These are phyloP conservation scores for Heteromeles arbutifolia DNA, from an alignment of 306 rosid genomes.

Conservation along the genomic window DNA sequence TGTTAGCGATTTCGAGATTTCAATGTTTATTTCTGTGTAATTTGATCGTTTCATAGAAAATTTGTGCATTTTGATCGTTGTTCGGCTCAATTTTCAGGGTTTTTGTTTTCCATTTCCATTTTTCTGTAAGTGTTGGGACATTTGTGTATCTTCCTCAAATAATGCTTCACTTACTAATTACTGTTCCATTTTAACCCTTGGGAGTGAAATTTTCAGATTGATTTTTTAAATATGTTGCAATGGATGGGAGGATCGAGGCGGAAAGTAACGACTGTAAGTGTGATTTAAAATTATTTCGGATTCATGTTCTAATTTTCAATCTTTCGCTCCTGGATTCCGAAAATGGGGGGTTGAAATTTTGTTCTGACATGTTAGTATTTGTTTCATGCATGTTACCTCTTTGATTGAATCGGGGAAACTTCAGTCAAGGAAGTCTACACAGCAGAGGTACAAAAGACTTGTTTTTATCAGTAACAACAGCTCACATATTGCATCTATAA, in stretches of 20 bases:
- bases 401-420: conserved; percentile 30
- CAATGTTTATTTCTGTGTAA: neutral
- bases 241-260: conserved; percentile 99
- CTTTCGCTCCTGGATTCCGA: neutral
- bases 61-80: neutral
- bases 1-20: no score
- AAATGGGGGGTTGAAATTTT: conserved; percentile 10
- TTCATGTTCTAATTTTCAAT: conserved; percentile 1
- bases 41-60: no score
- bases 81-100: neutral
- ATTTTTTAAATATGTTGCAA: conserved; percentile 59
- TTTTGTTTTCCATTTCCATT: neutral
- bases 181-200: neutral
- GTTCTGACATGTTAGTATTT: conserved; percentile 29
- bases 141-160: neutral
- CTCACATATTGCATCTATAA: no score
- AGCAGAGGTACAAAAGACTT: conserved; percentile 43
- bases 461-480: neutral
- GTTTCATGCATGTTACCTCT: conserved; percentile 32
- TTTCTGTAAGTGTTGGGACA: no score
- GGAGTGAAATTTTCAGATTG: conserved; percentile 11
- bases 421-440: conserved; percentile 79
- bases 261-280: conserved; percentile 71
- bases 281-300: neutral
- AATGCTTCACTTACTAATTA: neutral